A percentile compares a stretch with the other conserved stretches of the same genome.
phyloP scores from a whole-genome alignment of 2,329 filamentous ascomycete species.

The Aspergillus quadrilineatus region DNA sequence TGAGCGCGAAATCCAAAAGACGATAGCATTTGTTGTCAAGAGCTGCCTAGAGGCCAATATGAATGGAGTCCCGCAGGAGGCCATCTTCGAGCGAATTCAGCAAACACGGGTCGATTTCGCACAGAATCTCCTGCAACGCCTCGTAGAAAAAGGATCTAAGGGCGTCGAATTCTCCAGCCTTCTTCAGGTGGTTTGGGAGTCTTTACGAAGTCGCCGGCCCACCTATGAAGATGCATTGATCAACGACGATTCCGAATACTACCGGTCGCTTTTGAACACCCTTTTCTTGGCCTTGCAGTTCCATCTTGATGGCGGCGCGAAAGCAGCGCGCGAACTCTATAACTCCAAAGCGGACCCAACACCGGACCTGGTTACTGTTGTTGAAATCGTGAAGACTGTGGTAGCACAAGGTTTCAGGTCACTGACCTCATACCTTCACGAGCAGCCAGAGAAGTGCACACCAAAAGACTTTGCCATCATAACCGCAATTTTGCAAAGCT shows the following conservation, averaged over 20 bases:
- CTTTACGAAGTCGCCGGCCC: conserved; percentile 53
- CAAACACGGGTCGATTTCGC: conserved; percentile 76
- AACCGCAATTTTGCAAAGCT: conserved; percentile 83
- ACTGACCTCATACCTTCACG: conserved; percentile 78
- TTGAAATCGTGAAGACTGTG: conserved; percentile 77
- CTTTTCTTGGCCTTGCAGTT: conserved; percentile 76
- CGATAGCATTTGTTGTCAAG: conserved; percentile 71
- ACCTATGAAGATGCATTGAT: conserved; percentile 62
- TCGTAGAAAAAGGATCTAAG: conserved; percentile 59
- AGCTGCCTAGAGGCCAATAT: conserved; percentile 79
- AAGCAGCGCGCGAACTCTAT: conserved; percentile 34
- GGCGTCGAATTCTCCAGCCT: conserved; percentile 55
- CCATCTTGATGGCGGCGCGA: conserved; percentile 39
- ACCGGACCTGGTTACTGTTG: conserved; percentile 57
- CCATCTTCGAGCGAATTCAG: conserved; percentile 76
- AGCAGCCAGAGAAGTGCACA: conserved; percentile 61
- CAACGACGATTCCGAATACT: conserved; percentile 65
- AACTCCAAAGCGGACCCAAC: conserved; percentile 40
- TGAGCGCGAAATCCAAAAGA: conserved; percentile 60
- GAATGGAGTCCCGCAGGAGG: conserved; percentile 68
- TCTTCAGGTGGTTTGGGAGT: conserved; percentile 60
- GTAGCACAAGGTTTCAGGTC: conserved; percentile 80
- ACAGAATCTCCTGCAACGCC: conserved; percentile 75
- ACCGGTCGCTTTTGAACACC: conserved; percentile 78
- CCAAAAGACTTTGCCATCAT: conserved; percentile 84